Evolutionary conservation across 2,329 filamentous ascomycete species (phyloP).

Genomic region (Elsinoe fawcettii): DNA sequence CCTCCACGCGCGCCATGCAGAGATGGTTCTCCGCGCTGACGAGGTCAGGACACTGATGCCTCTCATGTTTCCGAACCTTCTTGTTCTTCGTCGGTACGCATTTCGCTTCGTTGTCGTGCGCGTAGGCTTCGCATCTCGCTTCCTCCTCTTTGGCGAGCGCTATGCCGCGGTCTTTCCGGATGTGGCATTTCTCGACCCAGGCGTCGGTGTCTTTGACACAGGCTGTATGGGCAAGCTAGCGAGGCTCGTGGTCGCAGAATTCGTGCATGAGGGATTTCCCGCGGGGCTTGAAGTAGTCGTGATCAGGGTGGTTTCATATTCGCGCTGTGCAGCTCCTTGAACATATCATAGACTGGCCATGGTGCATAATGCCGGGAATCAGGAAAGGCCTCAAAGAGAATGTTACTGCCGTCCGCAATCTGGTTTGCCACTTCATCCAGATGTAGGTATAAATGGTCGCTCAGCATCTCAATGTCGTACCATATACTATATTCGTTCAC

Average conservation of each 20-base stretch:
- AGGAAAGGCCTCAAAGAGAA: not conserved
- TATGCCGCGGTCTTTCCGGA: not conserved
- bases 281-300: not conserved
- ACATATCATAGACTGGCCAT: not conserved
- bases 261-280: not conserved
- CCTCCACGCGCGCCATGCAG: conserved; percentile 6
- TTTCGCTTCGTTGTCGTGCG: not conserved
- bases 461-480: not conserved
- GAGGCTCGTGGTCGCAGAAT: not conserved
- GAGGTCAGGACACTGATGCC: conserved; percentile 1
- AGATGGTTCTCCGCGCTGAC: not conserved
- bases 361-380: not conserved
- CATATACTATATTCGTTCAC: not conserved
- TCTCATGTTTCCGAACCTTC: not conserved
- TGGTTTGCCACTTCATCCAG: not conserved
- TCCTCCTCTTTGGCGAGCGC: not conserved
- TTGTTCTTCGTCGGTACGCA: conserved; percentile 3
- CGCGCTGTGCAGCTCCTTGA: not conserved
- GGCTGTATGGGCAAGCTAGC: not conserved
- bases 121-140: not conserved
- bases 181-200: not conserved
- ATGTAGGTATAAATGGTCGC: not conserved
- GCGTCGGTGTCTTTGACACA: not conserved
- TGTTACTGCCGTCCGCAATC: not conserved
- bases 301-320: not conserved